These are phyloP conservation scores for Cyberlindnera amylophila DNA, from an alignment of 805 yeast genomes.

Conservation along the genomic window DNA sequence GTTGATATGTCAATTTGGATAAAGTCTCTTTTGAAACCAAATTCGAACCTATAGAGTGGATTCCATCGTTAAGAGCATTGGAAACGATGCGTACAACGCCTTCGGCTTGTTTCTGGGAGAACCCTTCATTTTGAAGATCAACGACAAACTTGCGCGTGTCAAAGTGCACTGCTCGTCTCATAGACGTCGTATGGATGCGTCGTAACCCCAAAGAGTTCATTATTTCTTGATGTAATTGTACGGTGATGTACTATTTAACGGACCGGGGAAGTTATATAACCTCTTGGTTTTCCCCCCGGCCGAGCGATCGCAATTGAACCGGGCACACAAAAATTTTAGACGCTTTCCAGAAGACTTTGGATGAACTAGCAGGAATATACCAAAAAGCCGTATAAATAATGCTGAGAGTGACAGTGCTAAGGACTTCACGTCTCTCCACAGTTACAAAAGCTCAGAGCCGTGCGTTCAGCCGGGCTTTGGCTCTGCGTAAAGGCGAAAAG, in stretches of 20 bases:
- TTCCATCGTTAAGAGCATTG: constrained; percentile 75
- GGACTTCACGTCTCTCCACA: no score
- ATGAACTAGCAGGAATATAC: no score
- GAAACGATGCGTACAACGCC: constrained; percentile 72
- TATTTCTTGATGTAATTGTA: background rate
- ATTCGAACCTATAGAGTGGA: constrained; percentile 66
- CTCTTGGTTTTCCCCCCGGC: no score
- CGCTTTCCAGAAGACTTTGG: no score
- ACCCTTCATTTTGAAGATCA: constrained; percentile 52
- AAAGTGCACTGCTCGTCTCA: constrained; percentile 17
- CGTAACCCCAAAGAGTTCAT: constrained; percentile 5
- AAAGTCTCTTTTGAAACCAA: constrained; percentile 83
- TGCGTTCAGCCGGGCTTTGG: background rate
- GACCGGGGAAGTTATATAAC: background rate
- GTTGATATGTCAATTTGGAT: constrained; percentile 85
- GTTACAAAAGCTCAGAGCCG: background rate
- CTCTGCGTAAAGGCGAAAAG: constrained; percentile 1
- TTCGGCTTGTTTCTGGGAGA: constrained; percentile 71
- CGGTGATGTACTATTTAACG: background rate
- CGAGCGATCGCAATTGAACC: no score
- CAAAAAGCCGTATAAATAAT: background rate
- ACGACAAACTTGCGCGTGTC: constrained; percentile 27
- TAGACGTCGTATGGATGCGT: constrained; percentile 2
- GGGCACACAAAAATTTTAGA: background rate
- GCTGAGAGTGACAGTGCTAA: background rate